These are phyloP conservation scores for Penicillium sp. DNA, from an alignment of 2,329 filamentous ascomycete genomes.

Conservation along the genomic window DNA sequence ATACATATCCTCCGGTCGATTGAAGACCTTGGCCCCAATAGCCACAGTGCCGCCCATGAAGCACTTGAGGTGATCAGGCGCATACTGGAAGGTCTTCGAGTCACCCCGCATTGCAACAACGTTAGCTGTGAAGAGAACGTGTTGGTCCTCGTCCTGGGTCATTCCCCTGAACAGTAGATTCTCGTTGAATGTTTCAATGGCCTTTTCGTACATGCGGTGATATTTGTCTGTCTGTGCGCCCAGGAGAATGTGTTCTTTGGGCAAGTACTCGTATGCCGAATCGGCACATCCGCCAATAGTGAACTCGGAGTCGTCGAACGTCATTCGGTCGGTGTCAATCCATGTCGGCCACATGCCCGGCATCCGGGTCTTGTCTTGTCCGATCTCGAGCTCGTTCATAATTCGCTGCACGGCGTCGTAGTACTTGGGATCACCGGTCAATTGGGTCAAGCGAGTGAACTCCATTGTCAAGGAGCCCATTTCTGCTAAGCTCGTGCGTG, in stretches of 20 bases:
- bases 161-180: slow-evolving; percentile 40
- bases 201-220: slow-evolving; percentile 36
- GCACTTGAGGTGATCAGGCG: slow-evolving; percentile 52
- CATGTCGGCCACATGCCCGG: slow-evolving; percentile 72
- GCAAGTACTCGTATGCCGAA: slow-evolving; percentile 45
- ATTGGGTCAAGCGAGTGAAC: slow-evolving; percentile 77
- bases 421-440: slow-evolving; percentile 71
- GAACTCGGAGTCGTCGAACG: slow-evolving; percentile 30
- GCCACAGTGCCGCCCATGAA: slow-evolving; percentile 56
- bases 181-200: slow-evolving; percentile 34
- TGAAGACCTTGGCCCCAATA: slow-evolving; percentile 51
- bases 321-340: slow-evolving; percentile 49
- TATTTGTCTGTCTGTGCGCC: slow-evolving; percentile 37
- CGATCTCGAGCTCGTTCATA: slow-evolving; percentile 64
- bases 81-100: slow-evolving; percentile 19
- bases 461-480: slow-evolving; percentile 76
- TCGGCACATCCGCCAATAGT: slow-evolving; percentile 42
- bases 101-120: slow-evolving; percentile 15
- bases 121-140: slow-evolving; percentile 37
- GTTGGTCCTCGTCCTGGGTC: slow-evolving; percentile 30
- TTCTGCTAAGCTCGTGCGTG: slow-evolving; percentile 59
- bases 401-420: slow-evolving; percentile 84
- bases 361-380: slow-evolving; percentile 61
- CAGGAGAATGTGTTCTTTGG: slow-evolving; percentile 42
- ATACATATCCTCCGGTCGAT: slow-evolving; percentile 45